Evolutionary conservation across 2,329 filamentous ascomycete species (phyloP).

Genomic region (Talaromyces sp.): DNA sequence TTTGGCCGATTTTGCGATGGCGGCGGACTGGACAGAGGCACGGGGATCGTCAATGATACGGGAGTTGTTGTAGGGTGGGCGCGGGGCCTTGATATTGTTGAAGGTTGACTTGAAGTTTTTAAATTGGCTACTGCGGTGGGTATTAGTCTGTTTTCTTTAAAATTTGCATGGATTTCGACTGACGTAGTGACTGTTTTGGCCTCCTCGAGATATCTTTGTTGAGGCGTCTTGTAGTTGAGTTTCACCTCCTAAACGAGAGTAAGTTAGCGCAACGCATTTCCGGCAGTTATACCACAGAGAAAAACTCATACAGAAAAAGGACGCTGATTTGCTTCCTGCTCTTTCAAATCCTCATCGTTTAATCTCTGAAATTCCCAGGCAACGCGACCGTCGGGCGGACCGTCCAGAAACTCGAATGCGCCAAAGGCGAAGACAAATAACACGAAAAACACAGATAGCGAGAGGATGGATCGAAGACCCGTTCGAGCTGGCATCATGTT

Average conservation of each 20-base stretch:
- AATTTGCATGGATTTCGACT: neutral
- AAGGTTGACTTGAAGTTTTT: conserved; percentile 19
- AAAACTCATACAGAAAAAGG: conserved; percentile 12
- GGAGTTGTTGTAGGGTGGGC: conserved; percentile 14
- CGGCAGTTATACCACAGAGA: no score
- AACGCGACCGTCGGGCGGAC: conserved; percentile 1
- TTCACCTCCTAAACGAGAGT: conserved; percentile 8
- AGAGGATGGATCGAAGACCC: conserved; percentile 17
- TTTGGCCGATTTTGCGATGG: conserved; percentile 16
- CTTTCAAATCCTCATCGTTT: conserved; percentile 11
- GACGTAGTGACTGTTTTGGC: conserved; percentile 14
- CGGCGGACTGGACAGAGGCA: conserved; percentile 7
- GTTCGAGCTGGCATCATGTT: conserved; percentile 16
- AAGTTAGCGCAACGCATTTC: conserved; percentile 5
- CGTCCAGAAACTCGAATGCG: conserved; percentile 12
- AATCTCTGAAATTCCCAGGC: conserved; percentile 16
- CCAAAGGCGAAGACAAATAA: conserved; percentile 16
- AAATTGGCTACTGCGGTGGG: conserved; percentile 4
- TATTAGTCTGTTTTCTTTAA: neutral
- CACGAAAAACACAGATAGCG: conserved; percentile 17
- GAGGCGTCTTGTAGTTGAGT: conserved; percentile 16
- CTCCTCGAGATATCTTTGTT: conserved; percentile 19
- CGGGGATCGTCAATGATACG: conserved; percentile 17
- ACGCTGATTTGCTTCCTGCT: conserved; percentile 13
- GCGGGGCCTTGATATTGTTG: conserved; percentile 12